These are phyloP conservation scores for Fusarium concolor DNA, from an alignment of 2,329 filamentous ascomycete species.

Conservation along the genomic window DNA sequence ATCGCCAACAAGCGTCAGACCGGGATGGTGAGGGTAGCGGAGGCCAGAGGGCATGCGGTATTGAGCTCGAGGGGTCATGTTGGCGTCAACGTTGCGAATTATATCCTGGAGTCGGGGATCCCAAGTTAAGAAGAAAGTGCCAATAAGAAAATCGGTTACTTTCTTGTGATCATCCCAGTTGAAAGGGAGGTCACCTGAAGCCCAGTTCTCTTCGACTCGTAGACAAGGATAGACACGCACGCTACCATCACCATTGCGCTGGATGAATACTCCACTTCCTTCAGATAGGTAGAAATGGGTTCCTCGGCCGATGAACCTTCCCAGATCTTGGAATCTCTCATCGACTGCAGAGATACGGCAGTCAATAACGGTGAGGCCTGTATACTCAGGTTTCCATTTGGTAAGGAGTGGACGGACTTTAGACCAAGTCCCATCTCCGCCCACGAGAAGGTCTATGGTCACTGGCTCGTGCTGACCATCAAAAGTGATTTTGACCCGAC, in stretches of 20 bases:
- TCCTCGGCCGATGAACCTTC: not conserved
- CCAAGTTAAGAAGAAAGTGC: not conserved
- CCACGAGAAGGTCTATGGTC: not conserved
- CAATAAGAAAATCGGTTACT: not conserved
- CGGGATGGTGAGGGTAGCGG: rapidly evolving
- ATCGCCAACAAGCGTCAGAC: not conserved
- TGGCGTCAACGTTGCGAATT: not conserved
- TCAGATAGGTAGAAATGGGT: not conserved
- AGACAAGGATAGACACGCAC: not conserved
- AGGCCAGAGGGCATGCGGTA: not conserved
- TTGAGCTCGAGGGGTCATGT: not conserved
- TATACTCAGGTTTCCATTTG: not conserved
- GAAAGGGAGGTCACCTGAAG: not conserved
- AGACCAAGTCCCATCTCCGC: not conserved
- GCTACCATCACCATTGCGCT: not conserved
- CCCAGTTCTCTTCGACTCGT: not conserved
- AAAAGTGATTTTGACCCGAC: not conserved
- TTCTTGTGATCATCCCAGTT: not conserved
- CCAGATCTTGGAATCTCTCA: not conserved
- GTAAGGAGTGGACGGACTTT: not conserved
- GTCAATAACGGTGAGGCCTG: not conserved
- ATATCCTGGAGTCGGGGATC: not conserved
- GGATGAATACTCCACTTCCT: not conserved
- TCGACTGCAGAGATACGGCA: not conserved
- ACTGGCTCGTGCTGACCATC: not conserved